These are phyloP conservation scores for Auricularia auricula-judae DNA, from an alignment of 768 basidiomycete genomes.

Conservation along the genomic window DNA sequence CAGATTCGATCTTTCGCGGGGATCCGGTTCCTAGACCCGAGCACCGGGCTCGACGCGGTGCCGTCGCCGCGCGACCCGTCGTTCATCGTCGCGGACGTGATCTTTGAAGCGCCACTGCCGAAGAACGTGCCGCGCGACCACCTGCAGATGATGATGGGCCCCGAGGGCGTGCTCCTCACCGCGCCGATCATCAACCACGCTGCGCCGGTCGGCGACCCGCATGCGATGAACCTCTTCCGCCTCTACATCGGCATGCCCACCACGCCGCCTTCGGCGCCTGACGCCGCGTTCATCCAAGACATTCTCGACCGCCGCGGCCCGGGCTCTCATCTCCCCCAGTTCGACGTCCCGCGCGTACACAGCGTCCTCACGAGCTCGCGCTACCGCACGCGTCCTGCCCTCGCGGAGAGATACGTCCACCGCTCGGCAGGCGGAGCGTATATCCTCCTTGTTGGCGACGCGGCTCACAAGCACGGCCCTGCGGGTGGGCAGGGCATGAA, in stretches of 20 bases:
- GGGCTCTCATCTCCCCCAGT: background rate
- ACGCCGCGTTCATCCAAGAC: background rate
- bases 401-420: slow-evolving; percentile 3
- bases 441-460: slow-evolving; percentile 29
- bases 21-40: background rate
- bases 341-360: background rate
- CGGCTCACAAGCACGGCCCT: slow-evolving; percentile 40
- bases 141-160: background rate
- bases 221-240: background rate
- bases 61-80: background rate
- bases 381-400: slow-evolving; percentile 5
- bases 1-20: background rate
- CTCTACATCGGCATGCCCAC: background rate
- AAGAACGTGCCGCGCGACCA: background rate
- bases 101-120: background rate
- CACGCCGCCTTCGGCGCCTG: background rate
- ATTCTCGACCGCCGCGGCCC: background rate
- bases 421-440: background rate
- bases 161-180: background rate
- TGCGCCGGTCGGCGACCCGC: background rate
- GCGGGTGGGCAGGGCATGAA: slow-evolving; percentile 50
- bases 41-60: background rate
- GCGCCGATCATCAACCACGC: background rate
- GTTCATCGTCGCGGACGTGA: background rate
- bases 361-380: slow-evolving; percentile 1